phyloP scores from a whole-genome alignment of 2,329 filamentous ascomycete species.

The Aureobasidium zeae region DNA sequence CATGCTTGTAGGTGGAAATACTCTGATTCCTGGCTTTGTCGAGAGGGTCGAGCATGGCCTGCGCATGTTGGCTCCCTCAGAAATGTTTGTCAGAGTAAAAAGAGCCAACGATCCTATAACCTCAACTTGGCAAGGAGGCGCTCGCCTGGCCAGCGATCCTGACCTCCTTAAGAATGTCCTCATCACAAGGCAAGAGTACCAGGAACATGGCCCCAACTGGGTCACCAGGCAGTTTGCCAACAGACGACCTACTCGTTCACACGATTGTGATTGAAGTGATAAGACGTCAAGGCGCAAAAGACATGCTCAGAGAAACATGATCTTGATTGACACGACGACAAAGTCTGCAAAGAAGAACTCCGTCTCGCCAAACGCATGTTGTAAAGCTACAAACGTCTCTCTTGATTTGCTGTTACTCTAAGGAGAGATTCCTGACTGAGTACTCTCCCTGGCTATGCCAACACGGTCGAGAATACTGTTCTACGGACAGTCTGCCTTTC shows the following conservation, averaged over 20 bases:
- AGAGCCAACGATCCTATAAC: conserved; percentile 63
- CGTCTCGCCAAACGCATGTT: too few species aligned
- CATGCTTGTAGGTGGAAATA: conserved; percentile 79
- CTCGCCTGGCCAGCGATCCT: conserved; percentile 60
- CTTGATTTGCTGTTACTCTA: too few species aligned
- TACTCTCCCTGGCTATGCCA: too few species aligned
- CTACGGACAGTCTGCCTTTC: too few species aligned
- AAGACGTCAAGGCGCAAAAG: neutral
- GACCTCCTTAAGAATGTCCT: conserved; percentile 55
- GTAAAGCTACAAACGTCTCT: too few species aligned
- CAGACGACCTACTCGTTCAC: conserved; percentile 5
- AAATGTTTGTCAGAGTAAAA: conserved; percentile 67
- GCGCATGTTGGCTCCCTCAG: conserved; percentile 41
- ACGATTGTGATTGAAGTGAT: too few species aligned
- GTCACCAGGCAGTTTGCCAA: conserved; percentile 24
- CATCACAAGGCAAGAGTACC: conserved; percentile 84
- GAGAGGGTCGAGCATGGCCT: conserved; percentile 50
- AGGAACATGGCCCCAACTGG: conserved; percentile 61
- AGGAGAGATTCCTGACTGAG: too few species aligned
- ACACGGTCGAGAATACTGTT: too few species aligned
- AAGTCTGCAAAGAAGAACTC: too few species aligned
- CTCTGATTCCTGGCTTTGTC: conserved; percentile 70
- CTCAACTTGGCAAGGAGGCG: conserved; percentile 80
- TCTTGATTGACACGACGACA: too few species aligned
- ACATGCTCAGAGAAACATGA: neutral